Conservation (phyloP, 257 asterid genomes). For the Voacanga thouarsii region DNA sequence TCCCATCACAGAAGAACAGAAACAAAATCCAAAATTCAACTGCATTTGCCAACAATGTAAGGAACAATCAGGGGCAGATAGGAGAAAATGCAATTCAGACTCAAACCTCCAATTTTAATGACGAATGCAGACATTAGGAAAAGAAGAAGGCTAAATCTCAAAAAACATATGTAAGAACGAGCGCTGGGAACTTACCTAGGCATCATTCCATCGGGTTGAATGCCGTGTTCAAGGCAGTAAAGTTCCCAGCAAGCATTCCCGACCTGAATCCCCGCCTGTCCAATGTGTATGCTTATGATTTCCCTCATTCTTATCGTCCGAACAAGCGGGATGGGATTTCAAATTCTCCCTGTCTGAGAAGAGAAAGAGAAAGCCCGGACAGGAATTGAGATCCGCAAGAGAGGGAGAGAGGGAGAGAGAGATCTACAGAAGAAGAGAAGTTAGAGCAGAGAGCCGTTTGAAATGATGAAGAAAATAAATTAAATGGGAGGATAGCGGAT, state of each 20-base stretch:
- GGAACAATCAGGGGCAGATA: too few relatives aligned
- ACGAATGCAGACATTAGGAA: background rate
- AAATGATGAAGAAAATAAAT: too few relatives aligned
- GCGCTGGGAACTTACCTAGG: constrained; percentile 24
- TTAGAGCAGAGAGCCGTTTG: background rate
- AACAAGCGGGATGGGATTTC: background rate
- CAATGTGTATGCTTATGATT: constrained; percentile 41
- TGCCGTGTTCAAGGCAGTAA: constrained; percentile 41
- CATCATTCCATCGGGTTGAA: constrained; percentile 44
- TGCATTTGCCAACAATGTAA: background rate
- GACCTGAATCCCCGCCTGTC: constrained; percentile 50
- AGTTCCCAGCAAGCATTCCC: constrained; percentile 48
- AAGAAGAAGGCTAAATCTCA: background rate
- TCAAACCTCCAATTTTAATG: background rate
- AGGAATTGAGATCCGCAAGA: background rate
- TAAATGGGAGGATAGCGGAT: background rate
- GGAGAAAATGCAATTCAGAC: background rate
- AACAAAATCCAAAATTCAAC: background rate
- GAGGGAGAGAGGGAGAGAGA: background rate
- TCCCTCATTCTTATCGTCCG: constrained; percentile 25
- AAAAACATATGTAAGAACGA: background rate
- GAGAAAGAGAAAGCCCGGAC: background rate
- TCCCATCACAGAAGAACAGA: background rate
- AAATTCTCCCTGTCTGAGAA: background rate
- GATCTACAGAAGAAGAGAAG: background rate